Evolutionary conservation across 306 rosid species (phyloP), one percentile per base, ranked within the genome.

Genomic region (Citrullus amarus): DNA sequence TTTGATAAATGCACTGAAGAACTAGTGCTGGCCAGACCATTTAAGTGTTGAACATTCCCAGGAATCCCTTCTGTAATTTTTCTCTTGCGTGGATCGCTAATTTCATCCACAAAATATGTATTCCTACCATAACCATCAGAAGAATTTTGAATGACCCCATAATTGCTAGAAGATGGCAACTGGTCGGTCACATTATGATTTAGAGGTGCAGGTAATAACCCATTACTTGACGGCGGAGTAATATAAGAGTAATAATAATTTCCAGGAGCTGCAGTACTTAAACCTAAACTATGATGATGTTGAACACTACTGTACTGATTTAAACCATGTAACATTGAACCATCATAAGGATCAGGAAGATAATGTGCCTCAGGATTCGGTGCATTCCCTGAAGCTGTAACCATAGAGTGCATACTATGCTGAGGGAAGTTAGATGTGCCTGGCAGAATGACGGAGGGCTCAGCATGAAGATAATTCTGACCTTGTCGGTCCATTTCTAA

Each of bases 1-100:
- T 84, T 89, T 46, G 96, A 88, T 61, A 87, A 32, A 74, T 74
- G 82, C 51, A 82, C 81, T 20, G 93, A 91, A 78, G 97, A 87
- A 85, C 88, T 83, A 30, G 88, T 79, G 51, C 89, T 84, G 72
- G 90, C 89, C 14, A 89, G 83, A 63, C 77, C 81, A 80, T 85
- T 90, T 73, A 85, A 88, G 76, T 86, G 82, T 55, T 88, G 99
- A 59, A 80, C 77, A 81, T 83, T 81, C 82, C 97, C 97, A 8
- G 89, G 86, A 36, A 86, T 78, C 44, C 90, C 91, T 85, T 91
- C 97, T 4, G 87, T 82, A 72, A 55, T 68, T 87, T 96, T 96
- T 86, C 92, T 90, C 88, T 96, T 96, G 88, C 81, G 86, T 28
- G 90, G 97, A 87, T 88, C 92, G 80, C 97, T 84, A 48, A 81